A percentile compares a stretch with the other conserved stretches of the same genome.
phyloP scores from a whole-genome alignment of 2,329 filamentous ascomycete species.

The Ascochyta koolunga region DNA sequence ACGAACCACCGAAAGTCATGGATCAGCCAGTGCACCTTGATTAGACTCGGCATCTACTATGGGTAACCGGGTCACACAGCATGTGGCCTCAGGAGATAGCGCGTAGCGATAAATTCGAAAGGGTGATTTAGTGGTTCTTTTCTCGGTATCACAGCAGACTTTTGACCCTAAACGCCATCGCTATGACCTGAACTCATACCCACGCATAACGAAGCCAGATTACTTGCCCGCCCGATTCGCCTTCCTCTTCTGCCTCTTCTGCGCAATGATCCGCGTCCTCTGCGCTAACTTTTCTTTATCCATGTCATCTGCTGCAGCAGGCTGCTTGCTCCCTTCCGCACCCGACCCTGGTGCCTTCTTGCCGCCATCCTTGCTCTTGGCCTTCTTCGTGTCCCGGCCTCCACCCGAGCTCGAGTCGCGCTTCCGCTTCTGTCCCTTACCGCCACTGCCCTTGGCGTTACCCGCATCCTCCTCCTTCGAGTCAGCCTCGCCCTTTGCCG shows the following conservation, averaged over 20 bases:
- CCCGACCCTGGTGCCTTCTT: constrained; percentile 27
- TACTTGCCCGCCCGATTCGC: constrained; percentile 62
- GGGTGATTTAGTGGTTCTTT: not conserved
- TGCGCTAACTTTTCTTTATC: constrained; percentile 63
- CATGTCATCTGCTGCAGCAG: constrained; percentile 16
- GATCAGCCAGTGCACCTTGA: not conserved
- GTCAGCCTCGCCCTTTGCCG: constrained; percentile 25
- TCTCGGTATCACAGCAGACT: constrained; percentile 2
- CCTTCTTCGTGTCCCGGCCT: constrained; percentile 9
- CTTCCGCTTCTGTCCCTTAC: constrained; percentile 48
- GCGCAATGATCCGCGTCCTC: constrained; percentile 79
- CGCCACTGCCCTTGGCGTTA: constrained; percentile 17
- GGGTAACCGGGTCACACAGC: not conserved
- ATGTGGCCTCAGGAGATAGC: not conserved
- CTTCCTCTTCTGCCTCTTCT: constrained; percentile 77
- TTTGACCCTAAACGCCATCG: constrained; percentile 12
- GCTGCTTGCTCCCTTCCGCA: constrained; percentile 20
- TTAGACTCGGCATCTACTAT: not conserved
- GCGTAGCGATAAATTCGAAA: not conserved
- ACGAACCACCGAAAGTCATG: not conserved
- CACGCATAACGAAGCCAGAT: not conserved
- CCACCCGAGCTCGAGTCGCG: constrained; percentile 33
- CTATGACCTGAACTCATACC: constrained; percentile 7
- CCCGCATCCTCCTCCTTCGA: constrained; percentile 19
- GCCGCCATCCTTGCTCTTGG: constrained; percentile 20